These are phyloP conservation scores for Mimosa bimucronata DNA, from an alignment of 306 rosid genomes.

Conservation along the genomic window DNA sequence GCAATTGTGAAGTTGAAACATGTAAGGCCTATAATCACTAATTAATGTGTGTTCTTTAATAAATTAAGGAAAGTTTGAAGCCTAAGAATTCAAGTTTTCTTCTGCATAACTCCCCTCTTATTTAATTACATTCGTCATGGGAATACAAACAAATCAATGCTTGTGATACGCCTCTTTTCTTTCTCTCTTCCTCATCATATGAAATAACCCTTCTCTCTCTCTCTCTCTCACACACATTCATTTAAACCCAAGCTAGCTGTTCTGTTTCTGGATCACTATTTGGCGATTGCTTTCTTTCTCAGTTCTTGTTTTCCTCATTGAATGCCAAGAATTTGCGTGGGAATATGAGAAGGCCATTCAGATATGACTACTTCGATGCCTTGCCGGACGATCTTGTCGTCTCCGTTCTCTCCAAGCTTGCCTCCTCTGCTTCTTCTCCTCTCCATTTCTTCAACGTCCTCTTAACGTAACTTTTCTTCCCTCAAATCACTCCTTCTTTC, in stretches of 20 bases:
- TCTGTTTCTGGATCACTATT: no score
- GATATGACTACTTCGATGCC: constrained; percentile 52
- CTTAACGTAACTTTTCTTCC: constrained; percentile 49
- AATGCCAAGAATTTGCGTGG: constrained; percentile 4
- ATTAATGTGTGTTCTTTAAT: no score
- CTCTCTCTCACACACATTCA: background rate
- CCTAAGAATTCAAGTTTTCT: background rate
- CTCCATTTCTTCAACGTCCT: constrained; percentile 55
- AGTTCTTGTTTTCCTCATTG: background rate
- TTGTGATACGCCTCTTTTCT: constrained; percentile 9
- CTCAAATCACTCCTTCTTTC: background rate
- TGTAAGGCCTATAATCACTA: no score
- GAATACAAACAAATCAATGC: constrained; percentile 3
- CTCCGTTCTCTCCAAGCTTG: constrained; percentile 60
- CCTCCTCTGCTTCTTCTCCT: constrained; percentile 64
- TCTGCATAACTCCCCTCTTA: background rate
- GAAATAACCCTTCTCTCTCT: background rate
- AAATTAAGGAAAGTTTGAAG: no score
- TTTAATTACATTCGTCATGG: background rate
- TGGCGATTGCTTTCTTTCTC: background rate
- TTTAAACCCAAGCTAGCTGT: background rate
- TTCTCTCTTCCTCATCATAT: constrained; percentile 2
- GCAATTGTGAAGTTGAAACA: no score
- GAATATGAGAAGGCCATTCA: constrained; percentile 36
- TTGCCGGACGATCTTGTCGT: constrained; percentile 69